Percentiles rank a stretch among this genome's conserved stretches.
These are phyloP conservation scores for Talaromyces wortmannii DNA, from an alignment of 495 filamentous ascomycete genomes.

Conservation along the genomic window DNA sequence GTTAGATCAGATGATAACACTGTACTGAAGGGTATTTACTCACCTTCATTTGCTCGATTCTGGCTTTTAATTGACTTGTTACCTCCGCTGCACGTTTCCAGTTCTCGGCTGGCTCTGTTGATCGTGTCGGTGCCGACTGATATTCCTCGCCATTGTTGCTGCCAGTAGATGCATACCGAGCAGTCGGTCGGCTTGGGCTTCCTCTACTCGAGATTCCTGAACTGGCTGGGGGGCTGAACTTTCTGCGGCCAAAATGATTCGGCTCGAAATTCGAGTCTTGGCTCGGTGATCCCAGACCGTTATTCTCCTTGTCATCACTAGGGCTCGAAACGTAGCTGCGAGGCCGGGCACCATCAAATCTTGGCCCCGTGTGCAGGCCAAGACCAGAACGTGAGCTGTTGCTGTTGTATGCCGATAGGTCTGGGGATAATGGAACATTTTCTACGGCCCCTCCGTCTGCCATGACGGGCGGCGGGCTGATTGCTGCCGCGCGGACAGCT, in stretches of 20 bases:
- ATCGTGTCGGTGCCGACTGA: slow-evolving; percentile 18
- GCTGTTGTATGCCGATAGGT: slow-evolving; percentile 22
- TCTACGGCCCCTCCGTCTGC: slow-evolving; percentile 31
- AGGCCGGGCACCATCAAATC: slow-evolving; percentile 35
- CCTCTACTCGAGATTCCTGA: slow-evolving; percentile 48
- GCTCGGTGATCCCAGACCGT: slow-evolving; percentile 34
- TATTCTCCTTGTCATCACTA: slow-evolving; percentile 79
- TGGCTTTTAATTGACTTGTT: slow-evolving; percentile 90
- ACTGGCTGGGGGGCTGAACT: slow-evolving; percentile 38
- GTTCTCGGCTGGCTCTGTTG: slow-evolving; percentile 70
- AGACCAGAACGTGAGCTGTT: slow-evolving; percentile 24
- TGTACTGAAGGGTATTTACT: too few relatives aligned
- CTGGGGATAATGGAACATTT: slow-evolving; percentile 25
- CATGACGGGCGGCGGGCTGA: slow-evolving; percentile 28
- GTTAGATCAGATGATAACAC: too few relatives aligned
- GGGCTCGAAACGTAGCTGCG: slow-evolving; percentile 68
- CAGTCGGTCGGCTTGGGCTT: slow-evolving; percentile 46
- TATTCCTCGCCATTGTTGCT: slow-evolving; percentile 31
- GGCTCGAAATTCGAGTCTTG: slow-evolving; percentile 19
- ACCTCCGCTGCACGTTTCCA: slow-evolving; percentile 99
- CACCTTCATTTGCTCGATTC: slow-evolving; percentile 89
- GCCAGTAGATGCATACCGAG: slow-evolving; percentile 22
- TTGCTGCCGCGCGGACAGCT: slow-evolving; percentile 35
- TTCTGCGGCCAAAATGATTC: slow-evolving; percentile 32
- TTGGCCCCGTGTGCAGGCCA: slow-evolving; percentile 27